Base-by-base conservation (phyloP, 768 basidiomycete genomes). In the Termitomyces titanicus region DNA sequence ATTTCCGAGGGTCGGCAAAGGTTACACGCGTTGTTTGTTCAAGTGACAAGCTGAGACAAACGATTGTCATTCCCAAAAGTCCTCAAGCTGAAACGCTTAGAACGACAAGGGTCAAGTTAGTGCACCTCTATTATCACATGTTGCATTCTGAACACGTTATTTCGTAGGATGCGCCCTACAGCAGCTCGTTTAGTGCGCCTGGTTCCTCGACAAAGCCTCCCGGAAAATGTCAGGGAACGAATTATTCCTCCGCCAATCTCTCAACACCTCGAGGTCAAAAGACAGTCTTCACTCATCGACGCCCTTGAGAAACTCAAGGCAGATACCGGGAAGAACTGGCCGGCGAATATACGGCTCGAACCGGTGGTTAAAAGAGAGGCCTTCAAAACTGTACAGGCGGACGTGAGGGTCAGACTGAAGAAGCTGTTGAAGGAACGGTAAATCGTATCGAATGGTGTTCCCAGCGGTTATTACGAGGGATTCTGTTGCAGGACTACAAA, bases 311-410 rank as follows among this genome's bases (percentile, higher is more conserved):
- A 69, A 58, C 69, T 70, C 44, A 71, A 69, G 53, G 64, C 68
- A 43, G 55, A 60, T 17, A 68, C 72, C 27, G 75, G 73, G 8
- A 59, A 66, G 4, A 46, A 55, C 0, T 79, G 77, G 77, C 78
- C 78, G 7, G 51, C 59, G n/a, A 79, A 79, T 62, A 69, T 79
- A 47, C 70, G 77, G 29, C 68, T 79, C 39, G 78, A 79, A 58
- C 74, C 72, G 11, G 70, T 72, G 44, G 63, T 78, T 27, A 77
- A 73, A 65, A 76, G 71, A 60, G 67, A 70, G 37, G 68, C 61
- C 17, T 74, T 76, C 47, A 71, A 69, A 50, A 65, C 61, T 38
- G 75, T 78, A 17, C 65, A 70, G 47, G 70, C 74, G 3, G 70
- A 72, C 43, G 61, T 76, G 15, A 68, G 76, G 58, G 68, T 66